phyloP scores from a whole-genome alignment of 2,329 filamentous ascomycete genomes.

The Colletotrichum gigasporum region DNA sequence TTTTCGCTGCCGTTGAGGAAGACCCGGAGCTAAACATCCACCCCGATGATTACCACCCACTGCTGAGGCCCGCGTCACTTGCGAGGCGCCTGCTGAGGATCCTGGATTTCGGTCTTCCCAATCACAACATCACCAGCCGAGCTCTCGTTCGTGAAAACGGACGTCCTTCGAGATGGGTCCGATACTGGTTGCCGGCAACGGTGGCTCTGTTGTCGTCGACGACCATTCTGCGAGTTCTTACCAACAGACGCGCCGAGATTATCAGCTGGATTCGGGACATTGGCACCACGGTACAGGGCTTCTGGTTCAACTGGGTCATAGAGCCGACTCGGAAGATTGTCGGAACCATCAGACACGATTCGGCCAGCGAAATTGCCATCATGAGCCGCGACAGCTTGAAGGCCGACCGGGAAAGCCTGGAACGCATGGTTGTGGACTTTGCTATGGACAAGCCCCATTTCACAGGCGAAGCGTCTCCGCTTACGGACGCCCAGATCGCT shows the following conservation, averaged over 20 bases:
- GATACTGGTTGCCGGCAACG: constrained; percentile 88
- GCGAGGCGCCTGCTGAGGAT: constrained; percentile 75
- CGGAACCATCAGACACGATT: constrained; percentile 91
- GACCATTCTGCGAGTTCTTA: constrained; percentile 82
- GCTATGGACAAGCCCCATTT: constrained; percentile 81
- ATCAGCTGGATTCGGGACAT: constrained; percentile 82
- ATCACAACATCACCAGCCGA: constrained; percentile 68
- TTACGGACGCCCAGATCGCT: constrained; percentile 76
- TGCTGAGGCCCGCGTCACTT: constrained; percentile 66
- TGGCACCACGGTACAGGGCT: constrained; percentile 82
- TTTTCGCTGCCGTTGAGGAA: constrained; percentile 70
- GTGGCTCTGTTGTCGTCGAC: constrained; percentile 82
- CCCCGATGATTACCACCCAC: constrained; percentile 54
- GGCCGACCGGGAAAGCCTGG: constrained; percentile 89
- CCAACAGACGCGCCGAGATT: constrained; percentile 80
- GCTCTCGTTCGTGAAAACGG: constrained; percentile 72
- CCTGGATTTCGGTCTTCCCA: constrained; percentile 73
- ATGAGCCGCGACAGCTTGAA: constrained; percentile 94
- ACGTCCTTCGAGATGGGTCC: constrained; percentile 76
- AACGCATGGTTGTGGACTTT: constrained; percentile 99
- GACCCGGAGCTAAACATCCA: constrained; percentile 67
- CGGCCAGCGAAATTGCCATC: constrained; percentile 92
- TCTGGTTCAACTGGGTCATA: constrained; percentile 96
- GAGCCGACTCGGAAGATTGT: constrained; percentile 86
- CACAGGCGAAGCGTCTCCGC: constrained; percentile 52